Evolutionary conservation across 2,329 filamentous ascomycete species (phyloP).

Genomic region (Penicillium griseofulvum): DNA sequence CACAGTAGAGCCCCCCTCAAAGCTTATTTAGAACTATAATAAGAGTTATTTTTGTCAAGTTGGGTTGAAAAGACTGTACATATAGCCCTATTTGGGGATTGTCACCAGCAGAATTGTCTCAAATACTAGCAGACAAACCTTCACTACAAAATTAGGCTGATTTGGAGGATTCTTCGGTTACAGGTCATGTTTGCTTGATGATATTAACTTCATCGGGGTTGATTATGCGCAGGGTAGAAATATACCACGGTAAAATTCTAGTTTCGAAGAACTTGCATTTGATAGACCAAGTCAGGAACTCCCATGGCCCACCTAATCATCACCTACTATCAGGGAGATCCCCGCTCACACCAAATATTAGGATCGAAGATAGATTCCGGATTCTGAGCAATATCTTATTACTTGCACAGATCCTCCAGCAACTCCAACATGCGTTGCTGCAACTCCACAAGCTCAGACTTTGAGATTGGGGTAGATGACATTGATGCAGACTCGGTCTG

Average conservation of each 20-base stretch:
- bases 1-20: background rate
- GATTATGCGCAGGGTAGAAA: background rate
- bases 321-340: background rate
- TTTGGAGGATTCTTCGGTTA: slow-evolving; percentile 17
- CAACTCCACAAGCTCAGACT: slow-evolving; percentile 44
- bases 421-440: slow-evolving; percentile 51
- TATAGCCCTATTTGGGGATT: background rate
- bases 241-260: background rate
- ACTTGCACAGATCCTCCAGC: slow-evolving; percentile 51
- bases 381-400: slow-evolving; percentile 20
- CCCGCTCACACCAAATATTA: background rate
- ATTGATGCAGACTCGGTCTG: background rate
- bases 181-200: slow-evolving; percentile 24
- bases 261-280: background rate
- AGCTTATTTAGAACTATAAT: background rate
- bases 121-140: background rate
- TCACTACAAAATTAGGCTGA: background rate
- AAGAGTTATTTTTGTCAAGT: background rate
- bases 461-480: slow-evolving; percentile 32
- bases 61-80: background rate
- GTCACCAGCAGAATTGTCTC: background rate
- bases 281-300: background rate
- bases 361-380: background rate
- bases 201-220: slow-evolving; percentile 2
- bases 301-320: background rate